phyloP scores from a whole-genome alignment of 257 asterid genomes.

The Fraxinus pennsylvanica region DNA sequence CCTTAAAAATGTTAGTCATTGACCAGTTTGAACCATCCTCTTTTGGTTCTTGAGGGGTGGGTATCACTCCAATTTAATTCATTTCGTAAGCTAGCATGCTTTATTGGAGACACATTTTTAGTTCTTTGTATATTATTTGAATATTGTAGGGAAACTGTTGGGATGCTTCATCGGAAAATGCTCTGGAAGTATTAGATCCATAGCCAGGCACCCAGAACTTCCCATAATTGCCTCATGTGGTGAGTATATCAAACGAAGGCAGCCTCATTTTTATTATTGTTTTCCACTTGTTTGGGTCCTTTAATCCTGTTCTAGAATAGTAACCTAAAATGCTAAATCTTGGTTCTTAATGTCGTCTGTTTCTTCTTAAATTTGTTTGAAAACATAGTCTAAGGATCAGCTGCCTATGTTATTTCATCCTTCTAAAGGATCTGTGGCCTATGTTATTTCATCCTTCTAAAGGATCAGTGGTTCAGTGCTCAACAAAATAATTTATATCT shows the following conservation, averaged over 20 bases:
- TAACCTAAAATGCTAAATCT: not conserved
- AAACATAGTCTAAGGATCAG: not conserved
- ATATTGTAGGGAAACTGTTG: slow-evolving; percentile 65
- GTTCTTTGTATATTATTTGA: not conserved
- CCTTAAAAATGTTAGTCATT: not conserved
- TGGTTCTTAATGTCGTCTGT: not conserved
- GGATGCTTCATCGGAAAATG: slow-evolving; percentile 92
- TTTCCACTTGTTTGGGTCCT: not conserved
- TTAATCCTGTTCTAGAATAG: not conserved
- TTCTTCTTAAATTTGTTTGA: not conserved
- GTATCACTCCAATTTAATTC: not conserved
- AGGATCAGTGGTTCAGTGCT: slow-evolving; percentile 1
- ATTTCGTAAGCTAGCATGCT: not conserved
- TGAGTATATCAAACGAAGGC: slow-evolving; percentile 35
- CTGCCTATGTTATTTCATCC: not conserved
- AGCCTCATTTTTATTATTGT: slow-evolving; percentile 2
- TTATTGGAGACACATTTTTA: not conserved
- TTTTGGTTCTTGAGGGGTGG: not conserved
- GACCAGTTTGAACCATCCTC: not conserved
- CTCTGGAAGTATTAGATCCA: slow-evolving; percentile 90
- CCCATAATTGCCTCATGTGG: slow-evolving; percentile 96
- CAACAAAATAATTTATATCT: not conserved
- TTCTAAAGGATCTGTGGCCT: not conserved
- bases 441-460: not conserved
- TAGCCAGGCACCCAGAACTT: slow-evolving; percentile 72